A percentile compares a stretch with the other conserved stretches of the same genome.
These are phyloP conservation scores for Nepenthes mirabilis DNA, from an alignment of 148 eudicot genomes.

Conservation along the genomic window DNA sequence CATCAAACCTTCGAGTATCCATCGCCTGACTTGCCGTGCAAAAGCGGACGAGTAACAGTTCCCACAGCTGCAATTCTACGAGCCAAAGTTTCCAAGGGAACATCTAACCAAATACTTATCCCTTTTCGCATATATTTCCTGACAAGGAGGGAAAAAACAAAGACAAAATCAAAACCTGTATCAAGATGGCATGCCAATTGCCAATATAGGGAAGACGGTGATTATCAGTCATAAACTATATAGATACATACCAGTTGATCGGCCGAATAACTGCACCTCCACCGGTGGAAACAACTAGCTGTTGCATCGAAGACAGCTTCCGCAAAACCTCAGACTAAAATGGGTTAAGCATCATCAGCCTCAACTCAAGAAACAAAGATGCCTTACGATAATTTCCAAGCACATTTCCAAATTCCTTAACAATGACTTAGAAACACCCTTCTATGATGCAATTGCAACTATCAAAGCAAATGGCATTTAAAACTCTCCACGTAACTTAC, in stretches of 20 bases:
- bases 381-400: neutral
- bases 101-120: slow-evolving; percentile 85
- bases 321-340: slow-evolving; percentile 63
- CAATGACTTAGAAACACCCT: neutral
- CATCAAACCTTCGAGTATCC: slow-evolving; percentile 57
- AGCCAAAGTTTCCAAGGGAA: slow-evolving; percentile 82
- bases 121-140: slow-evolving; percentile 92
- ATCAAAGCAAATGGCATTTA: too few species aligned
- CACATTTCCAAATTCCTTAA: neutral
- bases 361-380: neutral
- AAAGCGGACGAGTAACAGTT: slow-evolving; percentile 72
- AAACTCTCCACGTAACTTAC: too few species aligned
- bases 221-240: neutral
- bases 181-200: neutral
- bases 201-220: neutral
- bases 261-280: slow-evolving; percentile 95
- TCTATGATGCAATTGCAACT: neutral
- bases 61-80: slow-evolving; percentile 73
- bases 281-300: slow-evolving; percentile 78
- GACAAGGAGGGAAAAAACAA: neutral
- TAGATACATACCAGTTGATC: slow-evolving; percentile 53
- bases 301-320: slow-evolving; percentile 42
- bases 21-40: slow-evolving; percentile 60
- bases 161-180: neutral
- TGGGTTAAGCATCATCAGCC: neutral